Evolutionary conservation across 75 land plant species (phyloP), one percentile per base, ranked within the genome.

Genomic region (Picea sitchensis): DNA sequence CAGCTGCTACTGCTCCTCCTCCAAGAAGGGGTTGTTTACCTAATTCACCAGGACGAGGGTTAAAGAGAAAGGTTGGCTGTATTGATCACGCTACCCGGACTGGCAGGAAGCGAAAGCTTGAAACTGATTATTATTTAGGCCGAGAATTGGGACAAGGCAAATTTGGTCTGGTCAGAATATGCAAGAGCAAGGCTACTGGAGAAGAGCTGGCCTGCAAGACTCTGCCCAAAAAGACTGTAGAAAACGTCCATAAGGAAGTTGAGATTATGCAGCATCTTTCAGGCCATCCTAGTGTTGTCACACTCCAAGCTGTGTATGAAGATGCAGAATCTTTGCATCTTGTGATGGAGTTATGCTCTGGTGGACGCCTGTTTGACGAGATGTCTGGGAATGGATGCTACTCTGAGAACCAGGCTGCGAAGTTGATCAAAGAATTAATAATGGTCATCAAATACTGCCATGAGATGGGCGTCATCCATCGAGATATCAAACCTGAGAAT

Each of bases 261-360:
- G 94, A 95, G 83, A 94, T 95, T 68, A 95, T 95, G 98, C 96
- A 94, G 81, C 97, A 94, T 73, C 82, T 95, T 9, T 88, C 94
- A 31, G 98, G 98, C 12, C 95, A 96, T 81, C 87, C 87, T 2
- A 93, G 91, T 62, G 81, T 96, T 80, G 98, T 96, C 26, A 89
- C 88, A 9, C 83, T 96, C 75, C 81, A 83, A 60, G 95, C 92
- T 9, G 93, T 96, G 21, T 90, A 86, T 79, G 98, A 96, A 85
- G 98, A 92, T 63, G 17, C 76, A 0, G 88, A 90, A 1, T 90
- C 83, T 72, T 86, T 96, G 62, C 92, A 92, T 82, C 86, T 96
- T 59, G 92, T 96, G 60, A 96, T 96, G 98, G 98, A 96, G 69
- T 78, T 94, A 38, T 96, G 98, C 79, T 71, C 88, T 18, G 90